These are phyloP conservation scores for Punica granatum DNA, from an alignment of 345 rosid genomes.

Conservation along the genomic window DNA sequence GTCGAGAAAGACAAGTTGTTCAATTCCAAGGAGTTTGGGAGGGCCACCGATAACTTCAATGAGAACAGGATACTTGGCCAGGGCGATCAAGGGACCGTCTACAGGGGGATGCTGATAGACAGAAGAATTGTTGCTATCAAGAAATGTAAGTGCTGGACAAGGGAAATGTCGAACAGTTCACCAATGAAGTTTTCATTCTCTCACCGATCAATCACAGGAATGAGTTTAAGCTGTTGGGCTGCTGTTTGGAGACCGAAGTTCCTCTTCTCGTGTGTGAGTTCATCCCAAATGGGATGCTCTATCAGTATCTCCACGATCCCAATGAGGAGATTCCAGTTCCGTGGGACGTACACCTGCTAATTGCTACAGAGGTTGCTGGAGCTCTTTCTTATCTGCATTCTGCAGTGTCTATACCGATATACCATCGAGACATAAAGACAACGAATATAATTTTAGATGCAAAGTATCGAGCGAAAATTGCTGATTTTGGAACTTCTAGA, in stretches of 20 bases:
- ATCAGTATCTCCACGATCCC: constrained; percentile 3
- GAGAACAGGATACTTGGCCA: neutral
- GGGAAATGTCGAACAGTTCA: neutral
- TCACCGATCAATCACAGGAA: constrained; percentile 6
- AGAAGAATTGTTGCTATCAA: constrained; percentile 8
- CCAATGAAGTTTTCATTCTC: constrained; percentile 1
- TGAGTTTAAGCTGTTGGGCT: neutral
- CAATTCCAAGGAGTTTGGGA: neutral
- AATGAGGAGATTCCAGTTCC: neutral
- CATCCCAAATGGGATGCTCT: constrained; percentile 11
- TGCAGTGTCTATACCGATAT: constrained; percentile 8
- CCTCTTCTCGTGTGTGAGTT: constrained; percentile 14
- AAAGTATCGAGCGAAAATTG: constrained; percentile 6
- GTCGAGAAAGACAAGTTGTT: constrained; percentile 4
- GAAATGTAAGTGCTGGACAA: neutral
- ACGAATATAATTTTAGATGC: constrained; percentile 6
- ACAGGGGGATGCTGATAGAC: constrained; percentile 5
- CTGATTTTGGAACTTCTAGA: constrained; percentile 1
- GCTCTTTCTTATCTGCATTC: constrained; percentile 14
- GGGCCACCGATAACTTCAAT: constrained; percentile 1
- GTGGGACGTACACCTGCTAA: constrained; percentile 13
- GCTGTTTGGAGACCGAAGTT: constrained; percentile 4
- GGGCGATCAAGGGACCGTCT: constrained; percentile 5
- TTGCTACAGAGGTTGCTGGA: neutral
- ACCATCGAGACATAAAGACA: constrained; percentile 6